Percentiles rank a stretch among this genome's conserved stretches.
phyloP scores from a whole-genome alignment of 805 yeast genomes.

The Candida ponderosae region DNA sequence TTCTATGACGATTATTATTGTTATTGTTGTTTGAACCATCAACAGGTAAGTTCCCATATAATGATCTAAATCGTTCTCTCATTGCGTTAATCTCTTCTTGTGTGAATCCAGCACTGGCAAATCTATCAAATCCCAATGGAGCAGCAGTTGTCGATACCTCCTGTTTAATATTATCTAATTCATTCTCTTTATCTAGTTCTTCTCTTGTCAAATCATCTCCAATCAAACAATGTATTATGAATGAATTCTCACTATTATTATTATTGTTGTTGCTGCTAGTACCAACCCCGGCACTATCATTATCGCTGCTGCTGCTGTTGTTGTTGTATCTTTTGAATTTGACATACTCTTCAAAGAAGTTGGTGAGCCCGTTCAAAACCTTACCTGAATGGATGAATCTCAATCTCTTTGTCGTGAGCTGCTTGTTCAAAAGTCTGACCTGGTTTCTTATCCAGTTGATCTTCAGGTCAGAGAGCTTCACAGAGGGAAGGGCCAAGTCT shows the following conservation, averaged over 20 bases:
- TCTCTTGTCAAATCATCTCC: constrained; percentile 54
- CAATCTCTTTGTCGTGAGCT: constrained; percentile 36
- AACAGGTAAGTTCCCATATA: constrained; percentile 46
- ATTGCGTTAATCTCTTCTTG: constrained; percentile 67
- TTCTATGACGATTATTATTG: constrained; percentile 14
- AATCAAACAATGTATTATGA: constrained; percentile 74
- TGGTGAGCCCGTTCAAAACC: constrained; percentile 49
- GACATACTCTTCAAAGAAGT: constrained; percentile 43
- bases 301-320: neutral
- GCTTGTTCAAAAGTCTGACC: constrained; percentile 26
- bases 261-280: too few species aligned
- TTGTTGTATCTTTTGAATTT: constrained; percentile 17
- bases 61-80: constrained; percentile 63
- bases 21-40: constrained; percentile 7
- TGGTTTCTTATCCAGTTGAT: constrained; percentile 32
- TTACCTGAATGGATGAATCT: constrained; percentile 65
- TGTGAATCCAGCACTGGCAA: constrained; percentile 76
- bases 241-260: constrained; percentile 4
- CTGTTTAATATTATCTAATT: constrained; percentile 45
- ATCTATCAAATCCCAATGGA: constrained; percentile 77
- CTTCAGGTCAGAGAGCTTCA: constrained; percentile 24
- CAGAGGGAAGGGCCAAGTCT: constrained; percentile 32
- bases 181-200: constrained; percentile 54
- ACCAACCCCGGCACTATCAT: neutral
- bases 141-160: constrained; percentile 52